A percentile compares a stretch with the other conserved stretches of the same genome.
Evolutionary conservation across 805 yeast genomes (phyloP).

Genomic region (Sugiyamaella qingdaonensis): DNA sequence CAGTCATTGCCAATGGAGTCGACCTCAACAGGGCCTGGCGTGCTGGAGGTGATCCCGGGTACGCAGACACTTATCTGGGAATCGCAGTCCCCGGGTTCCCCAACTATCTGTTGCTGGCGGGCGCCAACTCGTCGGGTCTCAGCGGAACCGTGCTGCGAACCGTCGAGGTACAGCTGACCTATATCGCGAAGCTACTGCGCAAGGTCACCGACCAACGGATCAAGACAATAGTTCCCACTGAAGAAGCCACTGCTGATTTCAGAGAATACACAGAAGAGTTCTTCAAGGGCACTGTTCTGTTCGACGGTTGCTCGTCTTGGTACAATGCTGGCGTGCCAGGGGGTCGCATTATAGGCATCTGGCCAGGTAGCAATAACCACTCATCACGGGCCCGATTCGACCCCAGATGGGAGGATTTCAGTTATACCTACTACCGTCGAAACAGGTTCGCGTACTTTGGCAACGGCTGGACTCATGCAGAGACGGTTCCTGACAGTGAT

Average conservation of each 20-base stretch:
- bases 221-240: conserved; percentile 7
- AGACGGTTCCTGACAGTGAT: conserved; percentile 3
- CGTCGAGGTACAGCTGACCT: conserved; percentile 10
- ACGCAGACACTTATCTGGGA: conserved; percentile 13
- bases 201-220: conserved; percentile 9
- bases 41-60: conserved; percentile 6
- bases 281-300: conserved; percentile 8
- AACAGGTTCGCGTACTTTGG: conserved; percentile 11
- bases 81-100: conserved; percentile 14
- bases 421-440: conserved; percentile 3
- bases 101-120: conserved; percentile 9
- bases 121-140: conserved; percentile 8
- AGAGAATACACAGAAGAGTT: conserved; percentile 8
- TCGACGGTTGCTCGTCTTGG: conserved; percentile 14
- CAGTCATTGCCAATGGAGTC: conserved; percentile 7
- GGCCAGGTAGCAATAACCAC: conserved; percentile 16
- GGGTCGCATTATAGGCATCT: conserved; percentile 8
- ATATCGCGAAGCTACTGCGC: conserved; percentile 8
- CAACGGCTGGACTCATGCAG: conserved; percentile 10
- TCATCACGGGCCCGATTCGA: conserved; percentile 8
- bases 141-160: conserved; percentile 13
- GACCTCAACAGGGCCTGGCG: conserved; percentile 9
- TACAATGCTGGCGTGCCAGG: conserved; percentile 13
- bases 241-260: conserved; percentile 11
- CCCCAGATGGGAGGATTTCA: conserved; percentile 15